Base-by-base conservation (phyloP, 441 rosid genomes). In the Kokia cookei region DNA sequence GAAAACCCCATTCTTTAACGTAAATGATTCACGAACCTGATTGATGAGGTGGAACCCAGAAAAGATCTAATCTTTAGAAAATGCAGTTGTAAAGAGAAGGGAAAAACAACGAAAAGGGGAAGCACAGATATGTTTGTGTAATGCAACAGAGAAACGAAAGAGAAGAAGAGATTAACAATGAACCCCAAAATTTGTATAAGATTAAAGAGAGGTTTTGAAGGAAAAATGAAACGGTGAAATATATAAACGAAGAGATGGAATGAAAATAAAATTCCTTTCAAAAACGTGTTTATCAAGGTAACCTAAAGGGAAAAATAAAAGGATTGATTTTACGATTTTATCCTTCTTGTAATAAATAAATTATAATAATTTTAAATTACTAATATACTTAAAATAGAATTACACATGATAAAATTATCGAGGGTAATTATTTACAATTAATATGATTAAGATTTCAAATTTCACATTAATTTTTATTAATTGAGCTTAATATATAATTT, bases 281-380 rank as follows among this genome's bases (percentile, higher is more conserved):
- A 40, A 40, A 88, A 82, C 88, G 89, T 89, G 94, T 65, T 82
- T 60, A 59, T 73, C 86, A 85, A 84, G 87, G 82, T 73, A 85
- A 79, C 77, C 32, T 53, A 47, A 11, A 11, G 51, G 71, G 51
- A 68, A 78, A 78, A 77, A 73, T 29, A 82, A 61, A 66, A 63
- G 29, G 2, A 47, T 27, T 37, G n/a, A 15, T 58, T 59, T 13
- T 69, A 67, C 47, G 37, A 13, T 19, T 53, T 69, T 10, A 12
- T 14, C 53, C 53, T 13, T 8, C 7, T 27, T 4, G 7, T 37
- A 37, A 37, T 37, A 37, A 37, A 37, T 37, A 37, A 6, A 37
- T 37, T 37, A 37, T 37, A 6, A 1, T 37, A 37, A 37, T 37
- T 37, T 37, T 6, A 37, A 37, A 37, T 37, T 6, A 37, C 7